These are phyloP conservation scores for Allomyces macrogynus DNA, from an alignment of 192 early-diverging fungal genomes.

Conservation along the genomic window DNA sequence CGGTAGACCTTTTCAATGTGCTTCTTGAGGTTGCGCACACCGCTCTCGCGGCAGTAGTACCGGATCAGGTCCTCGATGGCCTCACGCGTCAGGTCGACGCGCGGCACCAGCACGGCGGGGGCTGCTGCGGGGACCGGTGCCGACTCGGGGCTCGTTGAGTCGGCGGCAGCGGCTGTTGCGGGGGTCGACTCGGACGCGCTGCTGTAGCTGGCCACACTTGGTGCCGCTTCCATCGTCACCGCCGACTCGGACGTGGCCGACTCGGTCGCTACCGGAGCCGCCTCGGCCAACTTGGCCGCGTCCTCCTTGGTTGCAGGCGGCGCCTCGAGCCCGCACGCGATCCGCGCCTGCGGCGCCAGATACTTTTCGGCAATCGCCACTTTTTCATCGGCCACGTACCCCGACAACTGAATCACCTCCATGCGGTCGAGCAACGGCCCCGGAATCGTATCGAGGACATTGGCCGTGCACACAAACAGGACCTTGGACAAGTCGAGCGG, in stretches of 20 bases:
- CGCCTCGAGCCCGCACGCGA: slow-evolving; percentile 45
- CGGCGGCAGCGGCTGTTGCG: no score
- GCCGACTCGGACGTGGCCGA: no score
- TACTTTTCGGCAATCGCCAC: slow-evolving; percentile 89
- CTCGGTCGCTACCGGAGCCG: no score
- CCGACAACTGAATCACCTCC: slow-evolving; percentile 91
- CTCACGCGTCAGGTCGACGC: slow-evolving; percentile 44
- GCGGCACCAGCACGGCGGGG: slow-evolving; percentile 14
- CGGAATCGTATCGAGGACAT: slow-evolving; percentile 91
- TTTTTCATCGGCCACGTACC: slow-evolving; percentile 72
- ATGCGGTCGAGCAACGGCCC: slow-evolving; percentile 95
- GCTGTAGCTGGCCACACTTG: no score
- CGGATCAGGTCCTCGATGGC: slow-evolving; percentile 73
- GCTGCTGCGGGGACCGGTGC: no score
- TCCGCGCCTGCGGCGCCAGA: slow-evolving; percentile 64
- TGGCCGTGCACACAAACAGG: slow-evolving; percentile 97
- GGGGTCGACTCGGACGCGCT: no score
- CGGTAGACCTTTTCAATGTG: slow-evolving; percentile 97
- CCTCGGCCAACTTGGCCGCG: no score
- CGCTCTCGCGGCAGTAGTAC: slow-evolving; percentile 88
- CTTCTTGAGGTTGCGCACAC: slow-evolving; percentile 94
- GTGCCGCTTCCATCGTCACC: no score
- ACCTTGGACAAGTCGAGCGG: slow-evolving; percentile 95
- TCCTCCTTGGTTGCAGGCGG: no score
- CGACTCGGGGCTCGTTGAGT: no score